Evolutionary conservation across 257 asterid genomes (phyloP).

Genomic region (Apocynum venetum): DNA sequence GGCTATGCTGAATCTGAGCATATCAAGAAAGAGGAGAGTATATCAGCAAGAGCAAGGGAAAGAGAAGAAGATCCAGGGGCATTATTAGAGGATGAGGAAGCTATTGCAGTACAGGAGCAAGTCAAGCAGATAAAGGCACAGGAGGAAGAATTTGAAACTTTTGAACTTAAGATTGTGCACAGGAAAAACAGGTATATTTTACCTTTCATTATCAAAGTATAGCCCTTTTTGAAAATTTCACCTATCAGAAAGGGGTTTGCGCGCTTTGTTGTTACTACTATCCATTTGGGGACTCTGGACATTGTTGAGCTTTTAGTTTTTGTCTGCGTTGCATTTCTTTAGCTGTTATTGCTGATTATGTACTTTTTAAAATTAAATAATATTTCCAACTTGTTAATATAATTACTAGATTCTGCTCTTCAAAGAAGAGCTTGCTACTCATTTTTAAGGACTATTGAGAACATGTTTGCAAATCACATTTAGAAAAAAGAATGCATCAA

Average conservation of each 20-base stretch:
- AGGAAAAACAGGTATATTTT: conserved; percentile 81
- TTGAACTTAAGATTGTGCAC: conserved; percentile 87
- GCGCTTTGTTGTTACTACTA: background rate
- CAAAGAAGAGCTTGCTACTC: background rate
- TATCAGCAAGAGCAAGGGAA: conserved; percentile 27
- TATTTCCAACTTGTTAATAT: background rate
- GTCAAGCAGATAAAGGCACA: conserved; percentile 96
- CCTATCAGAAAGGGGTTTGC: background rate
- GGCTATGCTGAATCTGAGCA: conserved; percentile 54
- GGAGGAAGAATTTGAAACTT: conserved; percentile 97
- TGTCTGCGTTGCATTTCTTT: background rate
- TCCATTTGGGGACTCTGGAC: background rate
- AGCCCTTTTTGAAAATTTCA: background rate
- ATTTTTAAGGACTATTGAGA: background rate
- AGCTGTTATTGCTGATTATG: background rate
- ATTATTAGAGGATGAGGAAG: conserved; percentile 86
- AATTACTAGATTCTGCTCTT: conserved; percentile 3
- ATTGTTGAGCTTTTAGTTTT: background rate
- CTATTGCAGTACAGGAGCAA: conserved; percentile 96
- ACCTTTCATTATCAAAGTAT: background rate
- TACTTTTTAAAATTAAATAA: background rate
- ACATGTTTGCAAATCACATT: background rate
- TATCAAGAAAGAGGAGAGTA: conserved; percentile 50
- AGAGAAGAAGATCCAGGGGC: conserved; percentile 64
- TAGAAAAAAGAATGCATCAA: background rate